These are phyloP conservation scores for Phytophthora ramorum DNA, from an alignment of 352 stramenopile species.

Conservation along the genomic window DNA sequence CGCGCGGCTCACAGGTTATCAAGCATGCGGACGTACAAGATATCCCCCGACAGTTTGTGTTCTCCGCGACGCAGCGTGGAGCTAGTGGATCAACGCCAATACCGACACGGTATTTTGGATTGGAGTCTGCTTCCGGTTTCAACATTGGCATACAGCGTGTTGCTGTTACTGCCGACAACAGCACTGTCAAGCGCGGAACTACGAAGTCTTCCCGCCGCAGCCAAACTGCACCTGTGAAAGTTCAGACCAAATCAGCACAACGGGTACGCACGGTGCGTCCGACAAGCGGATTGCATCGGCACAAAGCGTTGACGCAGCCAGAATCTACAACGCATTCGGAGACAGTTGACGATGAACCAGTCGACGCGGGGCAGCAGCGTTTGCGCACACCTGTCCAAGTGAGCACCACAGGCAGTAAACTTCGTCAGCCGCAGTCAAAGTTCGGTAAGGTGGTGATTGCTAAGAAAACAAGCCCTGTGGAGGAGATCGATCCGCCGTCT, in stretches of 20 bases:
- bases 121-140: conserved; percentile 2
- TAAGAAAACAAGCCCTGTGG: not conserved
- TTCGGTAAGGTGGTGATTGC: conserved; percentile 4
- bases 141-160: conserved; percentile 6
- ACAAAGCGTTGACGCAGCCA: not conserved
- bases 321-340: not conserved
- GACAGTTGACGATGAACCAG: not conserved
- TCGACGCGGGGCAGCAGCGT: conserved; percentile 2
- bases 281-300: conserved; percentile 5
- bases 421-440: conserved; percentile 14
- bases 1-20: conserved; percentile 17
- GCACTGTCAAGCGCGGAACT: not conserved
- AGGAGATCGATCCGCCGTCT: not conserved
- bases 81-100: conserved; percentile 31
- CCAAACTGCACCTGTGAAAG: conserved; percentile 23
- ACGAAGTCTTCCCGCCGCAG: conserved; percentile 13
- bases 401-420: conserved; percentile 15
- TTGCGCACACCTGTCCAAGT: conserved; percentile 20
- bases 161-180: conserved; percentile 3
- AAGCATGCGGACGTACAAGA: conserved; percentile 44
- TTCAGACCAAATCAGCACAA: conserved; percentile 15
- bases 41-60: conserved; percentile 76
- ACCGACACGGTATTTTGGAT: conserved; percentile 66
- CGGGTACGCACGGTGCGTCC: conserved; percentile 5
- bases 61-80: conserved; percentile 40